Conservation (phyloP, 2,329 filamentous ascomycete genomes). For the Fusarium metavorans region DNA sequence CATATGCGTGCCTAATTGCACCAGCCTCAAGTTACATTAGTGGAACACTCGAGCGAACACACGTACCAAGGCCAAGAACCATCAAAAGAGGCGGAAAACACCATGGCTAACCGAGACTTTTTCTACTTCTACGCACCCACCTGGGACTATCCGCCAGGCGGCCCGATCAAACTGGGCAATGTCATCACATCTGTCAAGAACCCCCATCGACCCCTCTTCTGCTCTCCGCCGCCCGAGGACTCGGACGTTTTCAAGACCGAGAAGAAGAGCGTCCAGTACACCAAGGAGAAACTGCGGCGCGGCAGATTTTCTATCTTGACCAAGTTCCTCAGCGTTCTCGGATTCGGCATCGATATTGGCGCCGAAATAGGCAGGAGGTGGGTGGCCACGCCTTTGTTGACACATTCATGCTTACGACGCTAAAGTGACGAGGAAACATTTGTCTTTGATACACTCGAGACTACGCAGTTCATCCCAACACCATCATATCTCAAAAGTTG, state of each 20-base stretch:
- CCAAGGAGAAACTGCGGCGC: constrained; percentile 2
- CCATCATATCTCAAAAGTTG: constrained; percentile 9
- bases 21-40: neutral
- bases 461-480: constrained; percentile 14
- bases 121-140: constrained; percentile 21
- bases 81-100: neutral
- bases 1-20: neutral
- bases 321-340: constrained; percentile 10
- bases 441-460: constrained; percentile 13
- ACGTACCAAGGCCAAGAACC: neutral
- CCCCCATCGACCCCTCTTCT: constrained; percentile 15
- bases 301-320: constrained; percentile 19
- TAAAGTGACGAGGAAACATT: constrained; percentile 13
- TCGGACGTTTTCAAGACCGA: neutral
- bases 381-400: neutral
- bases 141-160: neutral
- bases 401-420: neutral
- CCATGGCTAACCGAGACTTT: constrained; percentile 9
- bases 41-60: neutral
- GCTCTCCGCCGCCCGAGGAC: neutral
- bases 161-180: constrained; percentile 23
- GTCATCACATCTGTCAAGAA: constrained; percentile 24
- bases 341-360: constrained; percentile 10
- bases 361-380: constrained; percentile 1
- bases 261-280: constrained; percentile 12